Percentiles rank a stretch among this genome's conserved stretches.
Conservation (phyloP, 345 rosid genomes). For the Anacardium occidentale region DNA sequence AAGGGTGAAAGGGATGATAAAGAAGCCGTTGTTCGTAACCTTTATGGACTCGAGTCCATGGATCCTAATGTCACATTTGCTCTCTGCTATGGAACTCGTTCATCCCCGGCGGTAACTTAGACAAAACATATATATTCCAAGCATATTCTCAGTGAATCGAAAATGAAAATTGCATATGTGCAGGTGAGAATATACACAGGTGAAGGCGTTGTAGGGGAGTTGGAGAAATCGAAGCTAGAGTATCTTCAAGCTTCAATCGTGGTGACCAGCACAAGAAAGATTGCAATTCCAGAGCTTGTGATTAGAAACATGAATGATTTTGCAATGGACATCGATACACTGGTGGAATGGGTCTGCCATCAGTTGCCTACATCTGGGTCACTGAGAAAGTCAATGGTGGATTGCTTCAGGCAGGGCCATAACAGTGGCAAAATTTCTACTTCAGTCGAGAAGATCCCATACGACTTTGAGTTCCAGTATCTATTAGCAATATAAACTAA, state of each 20-base stretch:
- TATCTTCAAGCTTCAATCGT: constrained; percentile 79
- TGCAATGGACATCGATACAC: constrained; percentile 48
- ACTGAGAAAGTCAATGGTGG: constrained; percentile 83
- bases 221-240: constrained; percentile 87
- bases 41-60: constrained; percentile 54
- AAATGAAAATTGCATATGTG: background rate
- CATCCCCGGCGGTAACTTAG: constrained; percentile 82
- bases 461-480: constrained; percentile 85
- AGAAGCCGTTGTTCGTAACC: constrained; percentile 57
- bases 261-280: constrained; percentile 61
- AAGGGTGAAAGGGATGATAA: constrained; percentile 53
- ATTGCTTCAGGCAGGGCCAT: constrained; percentile 61
- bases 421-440: constrained; percentile 43
- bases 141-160: too few species aligned
- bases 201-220: constrained; percentile 57
- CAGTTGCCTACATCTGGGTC: constrained; percentile 85
- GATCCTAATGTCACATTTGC: constrained; percentile 83
- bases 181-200: constrained; percentile 88
- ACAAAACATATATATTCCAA: background rate
- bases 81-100: constrained; percentile 83
- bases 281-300: constrained; percentile 76
- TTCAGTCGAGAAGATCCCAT: constrained; percentile 67
- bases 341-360: constrained; percentile 87
- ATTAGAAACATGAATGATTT: constrained; percentile 57
- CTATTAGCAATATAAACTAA: constrained; percentile 56